Evolutionary conservation across 2,329 filamentous ascomycete genomes (phyloP), one percentile per base, ranked within the genome.

Genomic region (Aspergillus viridinutans): DNA sequence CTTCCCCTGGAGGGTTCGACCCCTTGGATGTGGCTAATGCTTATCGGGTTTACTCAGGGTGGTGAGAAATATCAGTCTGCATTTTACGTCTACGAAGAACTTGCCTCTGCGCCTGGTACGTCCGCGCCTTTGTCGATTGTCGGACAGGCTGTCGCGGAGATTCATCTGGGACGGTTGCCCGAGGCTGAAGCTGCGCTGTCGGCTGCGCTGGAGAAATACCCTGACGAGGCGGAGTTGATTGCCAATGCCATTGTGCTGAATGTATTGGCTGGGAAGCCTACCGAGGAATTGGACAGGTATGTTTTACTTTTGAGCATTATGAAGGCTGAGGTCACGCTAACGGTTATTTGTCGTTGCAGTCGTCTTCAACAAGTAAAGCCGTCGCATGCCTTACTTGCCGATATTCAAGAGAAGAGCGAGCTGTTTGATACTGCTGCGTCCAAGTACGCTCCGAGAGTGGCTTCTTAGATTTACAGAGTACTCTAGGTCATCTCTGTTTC

Each of bases 21-120:
- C 25, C 25, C 3, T 1, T 25, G 25, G 25, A 25, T 4, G 10
- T 51, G n/a, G 25, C 29, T 53, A 29, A 17, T 26, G 7, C 32
- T 28, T 23, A 17, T 20, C 23, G 42, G n/a, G 21, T 12, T 25
- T 10, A 35, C 40, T 9, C 35, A 96, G 89, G 93, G 93, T 69
- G 92, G 92, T 64, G 92, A 96, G 66, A 94, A 91, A 74, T 97
- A 97, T 76, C 94, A 97, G 71, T 90, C 94, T 70, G 88, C 93
- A 20, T 97, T 96, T 77, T 97, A 99, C 80, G 93, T 97, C 59
- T 97, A 91, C 69, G 93, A 97, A 76, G 94, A 99, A 76, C 85
- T 97, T 50, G 93, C 94, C 4, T 90, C 96, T 71, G 88, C 90
- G 28, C 88, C 92, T 2, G 86, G 90, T 32, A 92, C 90, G 20